Evolutionary conservation across 73 alveolate genomes (phyloP), one percentile per base, ranked within the genome.

Genomic region (Durusdinium trenchii): DNA sequence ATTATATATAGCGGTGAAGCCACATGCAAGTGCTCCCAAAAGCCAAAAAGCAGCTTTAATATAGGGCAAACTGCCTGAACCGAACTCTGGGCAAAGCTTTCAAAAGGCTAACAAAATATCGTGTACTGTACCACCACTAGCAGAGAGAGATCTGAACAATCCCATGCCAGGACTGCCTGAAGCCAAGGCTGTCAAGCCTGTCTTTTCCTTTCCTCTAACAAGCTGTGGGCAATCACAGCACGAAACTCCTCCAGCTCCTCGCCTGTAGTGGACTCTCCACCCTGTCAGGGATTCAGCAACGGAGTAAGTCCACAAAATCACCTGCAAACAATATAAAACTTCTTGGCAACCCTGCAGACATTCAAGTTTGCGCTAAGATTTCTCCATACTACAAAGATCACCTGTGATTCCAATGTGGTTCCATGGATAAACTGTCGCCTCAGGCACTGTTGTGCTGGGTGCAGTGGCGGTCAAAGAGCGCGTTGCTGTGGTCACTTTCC

Each of bases 361-460:
- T 40, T 9, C 20, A 12, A 12, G 69, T 12, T 57, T 57, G 23
- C 69, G 69, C 32, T 12, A 23, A 36, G 42, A 36, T 38, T 35
- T 40, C 54, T 40, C 50, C 36, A 73, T 1, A 0, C 18, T 57
- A 57, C n/a, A 7, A 32, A 40, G 20, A 16, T 16, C 51, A 40
- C 52, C 36, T n/a, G 51, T 38, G 40, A 51, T 23, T 35, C 0
- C 9, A 36, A 36, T 30, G 46, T 4, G 26, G 36, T 12, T 69
- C 40, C 48, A 36, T 16, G 46, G 30, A 36, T 75, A 38, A n/a
- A n/a, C n/a, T n/a, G n/a, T n/a, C n/a, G 85, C 85, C 85, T 75
- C 85, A 26, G 85, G 85, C 85, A 75, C 36, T 50, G 85, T 75
- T 75, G 85, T 75, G 42, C 85, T 75, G 36, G 85, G 85, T 10